Evolutionary conservation across 192 early-diverging fungal genomes (phyloP).

Genomic region (Backusella psychrophila): DNA sequence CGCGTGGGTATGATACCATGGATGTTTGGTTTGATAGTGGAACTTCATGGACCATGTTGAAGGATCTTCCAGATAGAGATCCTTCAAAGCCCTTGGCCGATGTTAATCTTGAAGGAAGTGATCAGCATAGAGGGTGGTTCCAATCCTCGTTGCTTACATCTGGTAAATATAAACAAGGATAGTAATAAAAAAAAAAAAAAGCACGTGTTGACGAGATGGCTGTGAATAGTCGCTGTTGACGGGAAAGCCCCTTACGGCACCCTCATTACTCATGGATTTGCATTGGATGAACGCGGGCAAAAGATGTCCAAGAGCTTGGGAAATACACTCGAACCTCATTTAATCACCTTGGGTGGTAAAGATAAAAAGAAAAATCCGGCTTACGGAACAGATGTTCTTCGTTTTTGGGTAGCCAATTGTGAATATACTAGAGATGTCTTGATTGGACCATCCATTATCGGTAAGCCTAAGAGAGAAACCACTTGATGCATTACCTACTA

Average conservation of each 20-base stretch:
- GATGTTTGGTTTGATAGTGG: slow-evolving; percentile 89
- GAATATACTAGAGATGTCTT: slow-evolving; percentile 75
- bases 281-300: slow-evolving; percentile 71
- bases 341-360: slow-evolving; percentile 69
- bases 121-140: slow-evolving; percentile 88
- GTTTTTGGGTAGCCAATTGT: slow-evolving; percentile 72
- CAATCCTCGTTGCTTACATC: slow-evolving; percentile 78
- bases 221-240: slow-evolving; percentile 52
- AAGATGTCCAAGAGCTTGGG: slow-evolving; percentile 88
- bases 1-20: slow-evolving; percentile 75
- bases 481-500: not conserved
- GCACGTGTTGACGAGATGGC: not conserved
- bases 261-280: slow-evolving; percentile 81
- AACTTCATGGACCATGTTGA: slow-evolving; percentile 70
- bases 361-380: slow-evolving; percentile 64
- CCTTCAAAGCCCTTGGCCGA: slow-evolving; percentile 49
- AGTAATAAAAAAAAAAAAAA: not conserved
- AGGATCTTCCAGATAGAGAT: slow-evolving; percentile 38
- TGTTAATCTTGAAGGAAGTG: slow-evolving; percentile 75
- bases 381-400: slow-evolving; percentile 72
- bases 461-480: slow-evolving; percentile 13
- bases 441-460: slow-evolving; percentile 64
- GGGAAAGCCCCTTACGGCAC: slow-evolving; percentile 66
- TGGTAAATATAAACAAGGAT: slow-evolving; percentile 20
- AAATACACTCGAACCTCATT: slow-evolving; percentile 66